Percentiles rank a stretch among this genome's conserved stretches.
Conservation (phyloP, 148 eudicot genomes). For the Rhododendron ovatum region DNA sequence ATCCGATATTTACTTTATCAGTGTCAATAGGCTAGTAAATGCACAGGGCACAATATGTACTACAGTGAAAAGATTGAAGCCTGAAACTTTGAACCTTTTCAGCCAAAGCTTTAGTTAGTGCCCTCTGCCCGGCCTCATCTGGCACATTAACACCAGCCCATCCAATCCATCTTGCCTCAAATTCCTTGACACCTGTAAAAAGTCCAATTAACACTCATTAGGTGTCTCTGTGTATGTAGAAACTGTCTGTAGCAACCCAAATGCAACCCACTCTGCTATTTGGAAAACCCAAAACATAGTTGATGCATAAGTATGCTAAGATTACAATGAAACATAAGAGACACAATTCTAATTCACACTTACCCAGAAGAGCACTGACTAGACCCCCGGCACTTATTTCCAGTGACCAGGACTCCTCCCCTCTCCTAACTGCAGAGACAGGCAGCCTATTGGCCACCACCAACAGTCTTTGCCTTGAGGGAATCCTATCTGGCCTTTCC, state of each 20-base stretch:
- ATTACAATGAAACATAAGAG: not conserved
- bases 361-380: conserved; percentile 88
- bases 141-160: conserved; percentile 99
- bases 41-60: not conserved
- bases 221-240: not conserved
- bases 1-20: not conserved
- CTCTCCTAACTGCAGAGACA: conserved; percentile 84
- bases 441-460: conserved; percentile 93
- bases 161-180: conserved; percentile 94
- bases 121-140: conserved; percentile 71
- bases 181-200: conserved; percentile 76
- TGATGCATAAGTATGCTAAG: not conserved
- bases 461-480: conserved; percentile 57
- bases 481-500: conserved; percentile 44
- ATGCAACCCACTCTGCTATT: not conserved
- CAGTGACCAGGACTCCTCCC: conserved; percentile 86
- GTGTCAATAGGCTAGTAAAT: conserved; percentile 1
- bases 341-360: conserved; percentile 9
- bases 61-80: not conserved
- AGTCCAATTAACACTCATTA: not conserved
- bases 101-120: conserved; percentile 71
- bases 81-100: conserved; percentile 53
- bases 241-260: not conserved
- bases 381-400: conserved; percentile 91
- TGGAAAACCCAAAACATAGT: not conserved